Percentiles rank a stretch among this genome's conserved stretches.
Evolutionary conservation across 495 filamentous ascomycete species (phyloP).

Genomic region (Lentithecium fluviatile): DNA sequence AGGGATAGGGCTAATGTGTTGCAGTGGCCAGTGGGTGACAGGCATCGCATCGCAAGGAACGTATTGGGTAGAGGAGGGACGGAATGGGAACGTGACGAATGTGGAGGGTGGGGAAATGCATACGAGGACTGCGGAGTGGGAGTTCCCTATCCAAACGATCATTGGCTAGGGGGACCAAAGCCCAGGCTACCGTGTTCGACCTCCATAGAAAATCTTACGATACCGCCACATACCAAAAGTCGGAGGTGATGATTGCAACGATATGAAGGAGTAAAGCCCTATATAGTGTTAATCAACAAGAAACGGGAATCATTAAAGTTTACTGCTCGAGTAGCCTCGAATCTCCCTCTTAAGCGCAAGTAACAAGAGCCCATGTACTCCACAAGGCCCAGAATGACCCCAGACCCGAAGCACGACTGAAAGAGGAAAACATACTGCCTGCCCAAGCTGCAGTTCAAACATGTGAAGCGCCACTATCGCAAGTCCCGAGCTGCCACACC

Average conservation of each 20-base stretch:
- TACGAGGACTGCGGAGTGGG: slow-evolving; percentile 12
- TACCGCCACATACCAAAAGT: no score
- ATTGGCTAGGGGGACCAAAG: neutral
- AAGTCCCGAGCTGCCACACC: neutral
- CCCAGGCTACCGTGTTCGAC: neutral
- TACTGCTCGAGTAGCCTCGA: slow-evolving; percentile 27
- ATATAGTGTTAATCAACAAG: neutral
- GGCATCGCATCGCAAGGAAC: neutral
- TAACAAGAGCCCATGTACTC: slow-evolving; percentile 18
- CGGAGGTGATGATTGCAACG: neutral
- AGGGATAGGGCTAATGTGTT: neutral
- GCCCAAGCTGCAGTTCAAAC: neutral
- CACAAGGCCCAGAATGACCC: slow-evolving; percentile 23
- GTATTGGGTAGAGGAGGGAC: neutral
- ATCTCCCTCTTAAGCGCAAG: slow-evolving; percentile 8
- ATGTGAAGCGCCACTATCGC: neutral
- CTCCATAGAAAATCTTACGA: neutral
- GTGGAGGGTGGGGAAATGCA: neutral
- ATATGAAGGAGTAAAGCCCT: neutral
- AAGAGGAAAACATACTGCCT: slow-evolving; percentile 10
- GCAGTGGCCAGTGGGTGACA: neutral
- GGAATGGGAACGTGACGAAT: neutral
- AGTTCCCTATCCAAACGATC: slow-evolving; percentile 14
- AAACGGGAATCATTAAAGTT: slow-evolving; percentile 26
- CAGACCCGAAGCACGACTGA: slow-evolving; percentile 1